Percentiles rank a stretch among this genome's conserved stretches.
phyloP scores from a whole-genome alignment of 768 basidiomycete species.

The Lanmaoa rubissima region DNA sequence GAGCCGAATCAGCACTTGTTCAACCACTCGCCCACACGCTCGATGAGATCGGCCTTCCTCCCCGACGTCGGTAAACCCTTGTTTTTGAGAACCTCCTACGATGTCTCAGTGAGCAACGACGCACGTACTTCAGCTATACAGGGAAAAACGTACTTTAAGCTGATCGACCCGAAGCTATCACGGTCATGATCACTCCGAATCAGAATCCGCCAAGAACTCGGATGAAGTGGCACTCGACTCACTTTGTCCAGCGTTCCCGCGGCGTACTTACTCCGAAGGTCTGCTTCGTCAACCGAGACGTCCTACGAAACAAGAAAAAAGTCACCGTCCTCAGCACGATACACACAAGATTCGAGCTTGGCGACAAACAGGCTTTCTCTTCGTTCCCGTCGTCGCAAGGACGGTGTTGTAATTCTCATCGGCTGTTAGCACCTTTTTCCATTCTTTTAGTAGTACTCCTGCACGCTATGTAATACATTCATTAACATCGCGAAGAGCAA shows the following conservation, averaged over 20 bases:
- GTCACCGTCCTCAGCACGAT: neutral
- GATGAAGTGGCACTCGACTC: conserved; percentile 14
- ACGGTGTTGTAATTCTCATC: conserved; percentile 65
- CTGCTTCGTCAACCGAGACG: conserved; percentile 62
- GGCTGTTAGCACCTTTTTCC: conserved; percentile 60
- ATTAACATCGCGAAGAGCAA: neutral
- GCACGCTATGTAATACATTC: conserved; percentile 47
- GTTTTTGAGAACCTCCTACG: conserved; percentile 69
- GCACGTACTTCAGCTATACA: neutral
- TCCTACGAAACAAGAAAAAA: conserved; percentile 42
- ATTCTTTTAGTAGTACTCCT: conserved; percentile 63
- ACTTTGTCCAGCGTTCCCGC: conserved; percentile 67
- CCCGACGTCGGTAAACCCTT: conserved; percentile 63
- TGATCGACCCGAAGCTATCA: conserved; percentile 73
- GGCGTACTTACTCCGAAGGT: conserved; percentile 67
- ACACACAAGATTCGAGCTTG: neutral
- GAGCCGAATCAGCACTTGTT: conserved; percentile 30
- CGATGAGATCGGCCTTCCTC: conserved; percentile 70
- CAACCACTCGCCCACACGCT: conserved; percentile 65
- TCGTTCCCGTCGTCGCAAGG: conserved; percentile 48
- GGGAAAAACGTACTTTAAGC: conserved; percentile 55
- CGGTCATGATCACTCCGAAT: conserved; percentile 1
- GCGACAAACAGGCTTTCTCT: conserved; percentile 67
- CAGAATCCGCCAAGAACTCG: conserved; percentile 2
- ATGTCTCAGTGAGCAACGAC: neutral